These are phyloP conservation scores for Sporothrix globosa DNA, from an alignment of 2,329 filamentous ascomycete species.

Conservation along the genomic window DNA sequence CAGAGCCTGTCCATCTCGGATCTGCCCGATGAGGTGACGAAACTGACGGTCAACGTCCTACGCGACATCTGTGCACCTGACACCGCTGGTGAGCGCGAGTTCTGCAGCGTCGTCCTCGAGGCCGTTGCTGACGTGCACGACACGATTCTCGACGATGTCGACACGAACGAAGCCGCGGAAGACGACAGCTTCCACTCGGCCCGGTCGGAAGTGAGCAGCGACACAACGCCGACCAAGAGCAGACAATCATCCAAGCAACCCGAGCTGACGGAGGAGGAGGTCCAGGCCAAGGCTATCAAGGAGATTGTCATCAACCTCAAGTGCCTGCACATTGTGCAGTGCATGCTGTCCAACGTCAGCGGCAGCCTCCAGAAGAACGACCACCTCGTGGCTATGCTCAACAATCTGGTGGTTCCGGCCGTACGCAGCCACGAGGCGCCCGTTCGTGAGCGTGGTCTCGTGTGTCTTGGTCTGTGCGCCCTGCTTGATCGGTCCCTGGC, in stretches of 20 bases:
- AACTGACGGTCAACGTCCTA: slow-evolving; percentile 79
- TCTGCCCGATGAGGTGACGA: slow-evolving; percentile 89
- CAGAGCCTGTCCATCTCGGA: slow-evolving; percentile 84
- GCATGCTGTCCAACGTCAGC: slow-evolving; percentile 92
- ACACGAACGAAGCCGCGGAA: slow-evolving; percentile 57
- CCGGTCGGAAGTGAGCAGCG: slow-evolving; percentile 76
- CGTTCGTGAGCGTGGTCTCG: slow-evolving; percentile 84
- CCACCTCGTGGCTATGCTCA: slow-evolving; percentile 94
- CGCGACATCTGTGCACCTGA: slow-evolving; percentile 80
- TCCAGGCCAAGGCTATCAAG: slow-evolving; percentile 74
- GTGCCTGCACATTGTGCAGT: slow-evolving; percentile 94
- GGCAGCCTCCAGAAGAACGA: slow-evolving; percentile 86
- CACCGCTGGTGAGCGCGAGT: slow-evolving; percentile 75
- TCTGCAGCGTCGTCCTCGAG: slow-evolving; percentile 84
- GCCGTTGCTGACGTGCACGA: slow-evolving; percentile 97
- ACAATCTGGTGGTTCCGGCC: slow-evolving; percentile 93
- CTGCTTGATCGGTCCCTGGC: slow-evolving; percentile 89
- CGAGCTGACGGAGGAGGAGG: slow-evolving; percentile 65
- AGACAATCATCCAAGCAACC: slow-evolving; percentile 43
- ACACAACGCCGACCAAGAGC: slow-evolving; percentile 58
- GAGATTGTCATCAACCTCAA: slow-evolving; percentile 99
- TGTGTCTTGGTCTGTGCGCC: slow-evolving; percentile 88
- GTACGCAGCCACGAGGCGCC: slow-evolving; percentile 91
- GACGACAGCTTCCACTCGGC: slow-evolving; percentile 94
- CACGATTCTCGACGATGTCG: slow-evolving; percentile 73